Conservation (phyloP, 2,329 filamentous ascomycete species). For the Fusarium sp. region DNA sequence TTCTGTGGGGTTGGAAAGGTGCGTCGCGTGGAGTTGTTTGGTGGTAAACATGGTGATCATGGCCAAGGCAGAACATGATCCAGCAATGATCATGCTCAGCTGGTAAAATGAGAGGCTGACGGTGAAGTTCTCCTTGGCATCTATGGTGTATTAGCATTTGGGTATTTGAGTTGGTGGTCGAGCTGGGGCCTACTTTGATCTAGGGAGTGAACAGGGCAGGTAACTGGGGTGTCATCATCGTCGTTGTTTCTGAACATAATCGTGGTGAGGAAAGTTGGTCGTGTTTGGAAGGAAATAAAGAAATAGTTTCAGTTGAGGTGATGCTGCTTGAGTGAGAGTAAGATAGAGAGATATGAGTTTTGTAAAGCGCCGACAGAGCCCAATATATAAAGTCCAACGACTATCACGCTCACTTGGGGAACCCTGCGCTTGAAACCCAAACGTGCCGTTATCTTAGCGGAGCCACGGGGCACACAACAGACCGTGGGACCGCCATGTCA, state of each 20-base stretch:
- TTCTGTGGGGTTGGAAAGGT: constrained; percentile 38
- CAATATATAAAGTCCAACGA: not conserved
- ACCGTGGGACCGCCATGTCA: constrained; percentile 7
- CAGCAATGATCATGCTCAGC: constrained; percentile 36
- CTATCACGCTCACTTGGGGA: not conserved
- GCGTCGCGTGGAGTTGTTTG: constrained; percentile 36
- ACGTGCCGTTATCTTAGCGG: not conserved
- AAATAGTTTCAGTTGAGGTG: not conserved
- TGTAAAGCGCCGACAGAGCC: not conserved
- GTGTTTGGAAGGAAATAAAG: not conserved
- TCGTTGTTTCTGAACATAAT: not conserved
- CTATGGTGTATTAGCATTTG: not conserved
- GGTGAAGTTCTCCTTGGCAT: constrained; percentile 25
- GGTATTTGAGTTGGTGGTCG: not conserved
- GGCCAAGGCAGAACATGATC: constrained; percentile 33
- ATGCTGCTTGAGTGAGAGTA: not conserved
- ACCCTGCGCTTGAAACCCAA: not conserved
- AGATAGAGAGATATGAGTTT: not conserved
- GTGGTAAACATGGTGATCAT: constrained; percentile 32
- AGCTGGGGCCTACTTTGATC: constrained; percentile 7
- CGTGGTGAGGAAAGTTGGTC: not conserved
- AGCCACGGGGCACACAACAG: not conserved
- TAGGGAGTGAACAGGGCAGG: constrained; percentile 20
- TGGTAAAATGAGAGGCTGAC: constrained; percentile 29
- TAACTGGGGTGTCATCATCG: not conserved